Base-by-base conservation (phyloP, 148 eudicot species). In the Cornus kousa region DNA sequence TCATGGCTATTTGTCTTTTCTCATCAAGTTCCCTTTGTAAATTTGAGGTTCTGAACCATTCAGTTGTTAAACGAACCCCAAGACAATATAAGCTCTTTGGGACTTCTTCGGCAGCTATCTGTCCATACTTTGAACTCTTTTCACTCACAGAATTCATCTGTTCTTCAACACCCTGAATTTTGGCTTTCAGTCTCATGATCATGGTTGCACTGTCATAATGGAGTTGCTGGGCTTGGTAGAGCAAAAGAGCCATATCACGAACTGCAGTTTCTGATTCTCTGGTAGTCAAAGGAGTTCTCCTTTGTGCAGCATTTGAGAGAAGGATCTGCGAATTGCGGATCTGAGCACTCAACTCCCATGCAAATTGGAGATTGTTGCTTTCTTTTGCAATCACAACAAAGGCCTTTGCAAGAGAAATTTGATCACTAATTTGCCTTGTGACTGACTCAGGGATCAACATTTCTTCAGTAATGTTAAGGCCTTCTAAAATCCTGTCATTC, bases 321-420 rank as follows among this genome's bases (percentile, higher is more conserved):
- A 93, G 95, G 69, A 91, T 79, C 80, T 93, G 97, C 53, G 93
- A 89, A 74, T 88, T 93, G 50, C 95, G 91, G 66, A 93, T 93
- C 84, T 93, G 95, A 69, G 97, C 97, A 82, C 95, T 93, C 50
- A 93, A 78, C 76, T 93, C 97, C 97, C 97, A 93, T 23, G 97
- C 94, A 71, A 91, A 93, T 75, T 93, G 97, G 74, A 89, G 95
- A 74, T 93, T 91, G 80, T 87, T 91, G 92, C 95, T 93, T 85
- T 91, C 97, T 85, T 91, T 93, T 33, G 97, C 90, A 77, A 93
- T 93, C 77, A 91, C 95, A 32, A 93, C 93, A 70, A 91, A 83
- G 70, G 84, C 84, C 78, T 86, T 86, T 7, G 88, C 88, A 39
- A 86, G 86, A 64, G 86, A 78, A 62, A 86, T 83, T 62, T 86